Evolutionary conservation across 108 stramenopile genomes (phyloP), one percentile per base, ranked within the genome.

Genomic region (Seminavis robusta): DNA sequence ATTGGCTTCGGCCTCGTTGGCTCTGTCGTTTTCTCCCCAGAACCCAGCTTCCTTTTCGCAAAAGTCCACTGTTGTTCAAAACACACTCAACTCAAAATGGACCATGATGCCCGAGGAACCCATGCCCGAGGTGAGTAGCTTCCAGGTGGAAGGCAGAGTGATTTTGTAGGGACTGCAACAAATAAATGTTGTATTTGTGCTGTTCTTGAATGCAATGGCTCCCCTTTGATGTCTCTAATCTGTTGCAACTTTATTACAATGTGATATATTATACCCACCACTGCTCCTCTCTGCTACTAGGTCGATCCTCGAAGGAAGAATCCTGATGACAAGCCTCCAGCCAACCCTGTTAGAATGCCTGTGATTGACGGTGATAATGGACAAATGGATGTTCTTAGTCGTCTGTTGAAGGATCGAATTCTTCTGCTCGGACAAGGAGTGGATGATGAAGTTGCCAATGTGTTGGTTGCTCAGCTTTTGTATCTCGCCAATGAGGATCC

Each of bases 341-440:
- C 47, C 4, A 32, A 40, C 36, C 83, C 88, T 23, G 81, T 84
- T 23, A 59, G 76, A 39, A 74, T 92, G 52, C 90, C 90, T 16
- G 83, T 85, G n/a, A 80, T 92, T 37, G 84, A 86, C 34, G 78
- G 77, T 28, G 75, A 61, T 13, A 59, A 67, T 26, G 81, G 82
- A 29, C 90, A 88, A 55, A 72, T 88, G 55, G 84, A 92, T 63
- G 90, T 88, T 34, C 58, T 88, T 33, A 70, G 69, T 26, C 78
- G 81, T 19, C 60, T 92, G 31, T 63, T 95, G 20, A 88, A 95
- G 57, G 95, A 95, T 54, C 84, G 95, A 7, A 92, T 94, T 59
- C 63, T 95, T n/a, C 74, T 94, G 7, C 51, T 95, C 4, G 95
- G 92, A 33, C 76, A 80, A 24, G 85, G 88, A 32, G 91, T 93